phyloP scores from a whole-genome alignment of 2,329 filamentous ascomycete genomes.

The Aspergillus fijiensis region DNA sequence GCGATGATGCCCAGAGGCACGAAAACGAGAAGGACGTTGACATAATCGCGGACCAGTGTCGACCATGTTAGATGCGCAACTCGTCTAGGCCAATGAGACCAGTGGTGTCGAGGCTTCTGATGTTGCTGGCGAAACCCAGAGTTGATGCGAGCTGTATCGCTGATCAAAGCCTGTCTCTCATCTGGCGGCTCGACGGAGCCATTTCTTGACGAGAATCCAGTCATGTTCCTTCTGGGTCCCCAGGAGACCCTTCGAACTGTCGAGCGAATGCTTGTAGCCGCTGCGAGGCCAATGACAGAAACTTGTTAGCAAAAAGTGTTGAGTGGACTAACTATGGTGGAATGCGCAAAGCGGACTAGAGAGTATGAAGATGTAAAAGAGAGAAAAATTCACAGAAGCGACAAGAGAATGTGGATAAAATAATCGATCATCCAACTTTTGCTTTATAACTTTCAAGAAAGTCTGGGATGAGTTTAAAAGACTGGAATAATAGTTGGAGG shows the following conservation, averaged over 20 bases:
- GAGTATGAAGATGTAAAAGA: conserved; percentile 4
- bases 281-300: conserved; percentile 14
- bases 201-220: conserved; percentile 27
- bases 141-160: conserved; percentile 19
- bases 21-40: conserved; percentile 62
- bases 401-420: not conserved
- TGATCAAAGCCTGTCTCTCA: conserved; percentile 39
- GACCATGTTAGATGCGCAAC: conserved; percentile 44
- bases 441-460: not conserved
- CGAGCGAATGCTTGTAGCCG: conserved; percentile 29
- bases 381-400: not conserved
- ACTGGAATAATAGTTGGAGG: no score
- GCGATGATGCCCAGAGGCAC: conserved; percentile 64
- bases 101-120: conserved; percentile 38
- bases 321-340: not conserved
- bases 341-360: not conserved
- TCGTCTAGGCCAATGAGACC: conserved; percentile 42
- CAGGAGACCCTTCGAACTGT: conserved; percentile 32
- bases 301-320: conserved; percentile 12
- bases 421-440: not conserved
- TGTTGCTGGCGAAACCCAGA: conserved; percentile 21
- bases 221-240: conserved; percentile 32
- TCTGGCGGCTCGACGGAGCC: conserved; percentile 28
- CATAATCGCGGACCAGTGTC: conserved; percentile 52
- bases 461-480: not conserved